Evolutionary conservation across 2,329 filamentous ascomycete genomes (phyloP), one percentile per base, ranked within the genome.

Genomic region (Exophiala oligosperma): DNA sequence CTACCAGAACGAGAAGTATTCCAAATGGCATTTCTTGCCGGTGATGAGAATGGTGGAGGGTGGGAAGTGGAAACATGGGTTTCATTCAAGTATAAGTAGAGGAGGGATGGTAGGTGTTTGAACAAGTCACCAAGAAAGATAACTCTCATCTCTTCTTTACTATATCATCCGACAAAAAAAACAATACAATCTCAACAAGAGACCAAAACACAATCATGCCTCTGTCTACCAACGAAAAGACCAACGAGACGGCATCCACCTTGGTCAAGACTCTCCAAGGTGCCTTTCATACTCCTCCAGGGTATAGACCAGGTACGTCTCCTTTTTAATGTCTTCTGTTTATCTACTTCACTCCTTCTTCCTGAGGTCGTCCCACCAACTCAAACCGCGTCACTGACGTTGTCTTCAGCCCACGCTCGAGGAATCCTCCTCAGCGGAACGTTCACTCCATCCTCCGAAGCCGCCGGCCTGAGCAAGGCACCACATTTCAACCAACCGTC

Each of bases 361-460:
- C 17, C 17, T 17, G 17, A 17, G 17, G 17, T 17, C 17, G 17
- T 17, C 17, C 26, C 26, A 28, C 26, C 7, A 28, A 28, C 26
- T 28, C 26, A 28, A 4, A 28, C 26, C 7, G 4, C 26, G 4
- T 4, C 7, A 28, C 17, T 17, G 17, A 17, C 17, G 17, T 17
- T 28, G 26, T 28, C 4, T 9, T 35, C 32, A 82, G 81, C 80
- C 8, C 82, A 86, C 60, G 81, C 82, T 17, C 79, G 80, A 70
- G 82, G 82, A 11, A 69, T 76, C 29, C 73, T 84, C 38, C 68
- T 82, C 9, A 78, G 70, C 5, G 82, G 83, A 32, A 79, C 72
- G 23, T 85, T 85, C 69, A 78, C 71, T 1, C 81, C 82, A 2
- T 76, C 76, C 1, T 2, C 71, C 0, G 66, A 69, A 40, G 81